Percentiles rank a stretch among this genome's conserved stretches.
Evolutionary conservation across 176 grass and related monocot genomes (phyloP).

Genomic region (Tillandsia leiboldiana): DNA sequence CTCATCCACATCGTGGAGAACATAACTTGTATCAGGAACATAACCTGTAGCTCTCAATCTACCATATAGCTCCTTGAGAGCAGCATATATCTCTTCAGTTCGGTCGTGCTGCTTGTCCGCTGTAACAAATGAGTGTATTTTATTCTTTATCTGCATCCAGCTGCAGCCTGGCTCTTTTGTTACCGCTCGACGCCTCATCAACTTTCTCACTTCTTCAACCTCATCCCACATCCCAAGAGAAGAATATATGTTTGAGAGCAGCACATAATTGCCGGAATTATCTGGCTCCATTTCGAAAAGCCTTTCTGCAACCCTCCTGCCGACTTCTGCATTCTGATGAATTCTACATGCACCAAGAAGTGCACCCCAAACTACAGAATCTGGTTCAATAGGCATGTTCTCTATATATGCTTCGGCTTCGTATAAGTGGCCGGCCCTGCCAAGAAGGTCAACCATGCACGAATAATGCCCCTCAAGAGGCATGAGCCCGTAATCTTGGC

Average conservation of each 20-base stretch:
- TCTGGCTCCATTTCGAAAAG: constrained; percentile 52
- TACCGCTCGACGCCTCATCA: constrained; percentile 46
- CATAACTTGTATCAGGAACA: constrained; percentile 54
- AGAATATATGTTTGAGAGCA: constrained; percentile 65
- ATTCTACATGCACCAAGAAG: constrained; percentile 67
- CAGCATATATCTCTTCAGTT: constrained; percentile 38
- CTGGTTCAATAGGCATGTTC: constrained; percentile 59
- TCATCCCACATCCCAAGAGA: constrained; percentile 52
- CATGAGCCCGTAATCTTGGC: constrained; percentile 28
- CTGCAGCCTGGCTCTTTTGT: constrained; percentile 48
- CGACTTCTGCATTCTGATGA: constrained; percentile 48
- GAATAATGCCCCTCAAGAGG: constrained; percentile 54
- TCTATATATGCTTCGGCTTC: constrained; percentile 42
- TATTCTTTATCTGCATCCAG: constrained; percentile 56
- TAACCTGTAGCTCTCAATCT: constrained; percentile 43
- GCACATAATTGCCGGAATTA: constrained; percentile 57
- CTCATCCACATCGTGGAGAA: constrained; percentile 51
- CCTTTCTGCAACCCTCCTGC: constrained; percentile 44
- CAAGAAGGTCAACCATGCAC: constrained; percentile 65
- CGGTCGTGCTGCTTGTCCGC: constrained; percentile 47
- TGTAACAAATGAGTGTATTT: constrained; percentile 45
- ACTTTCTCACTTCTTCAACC: constrained; percentile 47
- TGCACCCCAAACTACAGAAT: constrained; percentile 59
- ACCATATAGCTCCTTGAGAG: constrained; percentile 32
- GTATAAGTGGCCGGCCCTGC: constrained; percentile 47